Evolutionary conservation across 495 filamentous ascomycete genomes (phyloP), one percentile per base, ranked within the genome.

Genomic region (Aspergillus bridgeri): DNA sequence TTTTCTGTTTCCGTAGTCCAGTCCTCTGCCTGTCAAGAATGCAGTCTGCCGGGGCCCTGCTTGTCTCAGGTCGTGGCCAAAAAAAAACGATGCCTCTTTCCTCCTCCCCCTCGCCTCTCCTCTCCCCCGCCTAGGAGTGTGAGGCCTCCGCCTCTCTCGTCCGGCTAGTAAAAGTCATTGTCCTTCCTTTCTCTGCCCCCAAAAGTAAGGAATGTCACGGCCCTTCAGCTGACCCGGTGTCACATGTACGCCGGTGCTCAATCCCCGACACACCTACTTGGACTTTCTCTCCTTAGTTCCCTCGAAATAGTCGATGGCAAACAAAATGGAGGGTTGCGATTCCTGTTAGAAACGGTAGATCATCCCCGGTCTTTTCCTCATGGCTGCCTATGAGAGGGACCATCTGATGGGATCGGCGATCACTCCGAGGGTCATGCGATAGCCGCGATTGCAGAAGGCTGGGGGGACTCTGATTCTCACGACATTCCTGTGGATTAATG

Each of bases 201-300:
- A 38, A 48, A 48, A 20, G 6, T 4, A 55, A 47, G 7, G 33
- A 38, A 38, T 38, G 33, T 15, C 33, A 38, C 33, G 33, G 33
- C 33, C 13, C 33, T 55, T 38, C 22, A 43, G 25, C 29, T 46
- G 53, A 29, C 38, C 42, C 43, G 18, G 20, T 55, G 53, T 55
- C 53, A 55, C 53, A 55, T 55, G 53, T 47, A 38, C 33, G 17
- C 33, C 33, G 33, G 8, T 13, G 11, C 33, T 38, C 33, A 38
- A 15, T 38, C 33, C 11, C 33, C 33, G 33, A 38, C 33, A 15
- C 9, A 38, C 33, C 33, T 13, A 38, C 11, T 38, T 8, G 11
- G 1, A 15, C 7, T n/a, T n/a, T n/a, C 33, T 11, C 13, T 15
- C 33, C 9, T 15, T 11, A 15, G 9, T 15, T 13, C 33, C 11